Evolutionary conservation across 2,329 filamentous ascomycete genomes (phyloP).

Genomic region (Epichloe sp.): DNA sequence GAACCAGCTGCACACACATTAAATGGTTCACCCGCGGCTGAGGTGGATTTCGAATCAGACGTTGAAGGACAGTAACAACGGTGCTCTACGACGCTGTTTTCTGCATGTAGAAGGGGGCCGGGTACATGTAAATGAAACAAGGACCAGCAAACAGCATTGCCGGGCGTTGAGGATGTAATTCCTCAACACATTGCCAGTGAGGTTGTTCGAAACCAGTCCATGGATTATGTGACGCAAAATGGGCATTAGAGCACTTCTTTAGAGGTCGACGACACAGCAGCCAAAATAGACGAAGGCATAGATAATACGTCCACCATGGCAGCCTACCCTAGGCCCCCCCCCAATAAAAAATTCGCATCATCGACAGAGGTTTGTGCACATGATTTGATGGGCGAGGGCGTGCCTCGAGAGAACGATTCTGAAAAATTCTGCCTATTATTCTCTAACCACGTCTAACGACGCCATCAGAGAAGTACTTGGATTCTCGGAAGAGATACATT

Average conservation of each 20-base stretch:
- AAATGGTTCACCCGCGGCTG: neutral
- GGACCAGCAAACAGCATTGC: neutral
- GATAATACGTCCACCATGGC: too few species aligned
- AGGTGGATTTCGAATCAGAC: neutral
- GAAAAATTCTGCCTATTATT: too few species aligned
- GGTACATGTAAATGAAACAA: neutral
- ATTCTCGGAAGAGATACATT: too few species aligned
- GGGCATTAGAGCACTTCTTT: neutral
- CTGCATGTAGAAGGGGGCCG: neutral
- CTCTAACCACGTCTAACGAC: too few species aligned
- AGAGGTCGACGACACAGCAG: too few species aligned
- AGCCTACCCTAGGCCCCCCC: too few species aligned
- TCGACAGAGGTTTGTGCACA: too few species aligned
- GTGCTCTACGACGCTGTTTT: neutral
- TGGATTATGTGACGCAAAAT: neutral
- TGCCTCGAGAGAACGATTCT: too few species aligned
- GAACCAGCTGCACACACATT: conserved; percentile 9
- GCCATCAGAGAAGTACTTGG: too few species aligned
- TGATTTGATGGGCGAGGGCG: too few species aligned
- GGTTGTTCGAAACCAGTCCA: neutral
- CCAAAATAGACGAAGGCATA: too few species aligned
- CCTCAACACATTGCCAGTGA: neutral
- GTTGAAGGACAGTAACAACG: neutral
- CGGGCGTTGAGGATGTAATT: neutral
- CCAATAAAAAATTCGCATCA: too few species aligned